These are phyloP conservation scores for Ophidiomyces ophidiicola DNA, from an alignment of 2,329 filamentous ascomycete genomes.

Conservation along the genomic window DNA sequence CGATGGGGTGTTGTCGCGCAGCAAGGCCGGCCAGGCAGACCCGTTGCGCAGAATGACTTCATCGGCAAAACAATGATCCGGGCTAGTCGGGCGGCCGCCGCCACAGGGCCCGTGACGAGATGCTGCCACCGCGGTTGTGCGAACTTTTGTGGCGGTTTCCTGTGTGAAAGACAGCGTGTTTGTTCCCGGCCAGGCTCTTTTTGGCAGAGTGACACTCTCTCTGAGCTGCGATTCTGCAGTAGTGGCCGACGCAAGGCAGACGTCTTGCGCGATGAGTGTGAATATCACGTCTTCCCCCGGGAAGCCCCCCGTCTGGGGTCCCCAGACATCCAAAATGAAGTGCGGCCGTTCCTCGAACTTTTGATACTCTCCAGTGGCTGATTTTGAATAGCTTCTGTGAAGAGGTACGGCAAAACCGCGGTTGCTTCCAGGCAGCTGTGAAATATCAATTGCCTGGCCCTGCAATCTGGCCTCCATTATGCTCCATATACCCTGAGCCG, in stretches of 20 bases:
- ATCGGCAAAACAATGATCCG: slow-evolving; percentile 4
- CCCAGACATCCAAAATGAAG: slow-evolving; percentile 15
- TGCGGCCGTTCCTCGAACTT: not conserved
- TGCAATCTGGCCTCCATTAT: too few species aligned
- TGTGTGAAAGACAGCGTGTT: too few species aligned
- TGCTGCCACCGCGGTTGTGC: not conserved
- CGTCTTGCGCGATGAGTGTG: slow-evolving; percentile 12
- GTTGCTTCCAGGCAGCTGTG: too few species aligned
- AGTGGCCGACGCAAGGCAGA: too few species aligned
- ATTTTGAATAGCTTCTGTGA: slow-evolving; percentile 12
- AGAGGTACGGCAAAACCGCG: slow-evolving; percentile 11
- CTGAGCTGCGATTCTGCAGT: too few species aligned
- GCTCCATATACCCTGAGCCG: not conserved
- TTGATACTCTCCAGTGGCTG: slow-evolving; percentile 5
- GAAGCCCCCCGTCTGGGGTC: slow-evolving; percentile 9
- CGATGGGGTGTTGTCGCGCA: not conserved
- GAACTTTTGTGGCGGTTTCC: too few species aligned
- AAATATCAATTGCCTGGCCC: too few species aligned
- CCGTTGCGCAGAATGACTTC: slow-evolving; percentile 8
- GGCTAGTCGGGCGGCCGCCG: not conserved
- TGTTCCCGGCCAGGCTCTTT: too few species aligned
- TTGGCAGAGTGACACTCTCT: too few species aligned
- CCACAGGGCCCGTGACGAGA: not conserved
- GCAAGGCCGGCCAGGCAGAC: not conserved
- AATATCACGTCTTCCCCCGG: slow-evolving; percentile 9